Percentiles rank a stretch among this genome's conserved stretches.
phyloP scores from a whole-genome alignment of 2,329 filamentous ascomycete genomes.

The Colletotrichum sojae region DNA sequence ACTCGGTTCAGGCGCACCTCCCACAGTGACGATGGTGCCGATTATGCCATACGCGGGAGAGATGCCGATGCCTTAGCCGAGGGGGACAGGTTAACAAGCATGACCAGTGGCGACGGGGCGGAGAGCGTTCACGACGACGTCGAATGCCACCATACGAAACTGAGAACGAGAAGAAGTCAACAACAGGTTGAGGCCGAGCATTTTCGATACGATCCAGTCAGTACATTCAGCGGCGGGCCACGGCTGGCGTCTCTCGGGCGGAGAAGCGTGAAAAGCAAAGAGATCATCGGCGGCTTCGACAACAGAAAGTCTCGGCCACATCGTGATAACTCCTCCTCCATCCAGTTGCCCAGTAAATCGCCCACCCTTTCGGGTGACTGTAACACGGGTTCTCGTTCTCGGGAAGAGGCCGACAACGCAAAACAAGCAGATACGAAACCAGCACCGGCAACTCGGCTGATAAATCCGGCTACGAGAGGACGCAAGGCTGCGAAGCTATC shows the following conservation, averaged over 20 bases:
- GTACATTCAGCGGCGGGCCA: constrained; percentile 44
- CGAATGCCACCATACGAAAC: background rate
- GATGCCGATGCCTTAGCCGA: too few species aligned
- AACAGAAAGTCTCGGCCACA: background rate
- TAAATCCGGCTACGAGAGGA: constrained; percentile 66
- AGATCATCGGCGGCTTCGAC: constrained; percentile 58
- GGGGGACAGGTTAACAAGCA: too few species aligned
- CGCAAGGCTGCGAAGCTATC: constrained; percentile 67
- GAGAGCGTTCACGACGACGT: too few species aligned
- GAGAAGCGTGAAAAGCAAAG: constrained; percentile 61
- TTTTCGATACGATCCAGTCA: background rate
- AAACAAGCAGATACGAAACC: background rate
- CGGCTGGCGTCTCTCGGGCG: constrained; percentile 57
- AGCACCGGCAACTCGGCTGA: constrained; percentile 1
- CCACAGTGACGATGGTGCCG: too few species aligned
- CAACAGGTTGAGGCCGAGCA: background rate
- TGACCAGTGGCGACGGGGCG: too few species aligned
- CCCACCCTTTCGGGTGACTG: background rate
- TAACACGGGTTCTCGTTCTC: background rate
- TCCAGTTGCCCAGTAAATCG: background rate
- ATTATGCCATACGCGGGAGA: too few species aligned
- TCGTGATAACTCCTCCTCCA: background rate
- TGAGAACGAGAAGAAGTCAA: background rate
- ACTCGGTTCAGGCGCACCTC: too few species aligned
- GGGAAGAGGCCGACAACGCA: background rate